Conservation (phyloP, 176 grass and related monocot genomes). For the Coix lacrymajobi region DNA sequence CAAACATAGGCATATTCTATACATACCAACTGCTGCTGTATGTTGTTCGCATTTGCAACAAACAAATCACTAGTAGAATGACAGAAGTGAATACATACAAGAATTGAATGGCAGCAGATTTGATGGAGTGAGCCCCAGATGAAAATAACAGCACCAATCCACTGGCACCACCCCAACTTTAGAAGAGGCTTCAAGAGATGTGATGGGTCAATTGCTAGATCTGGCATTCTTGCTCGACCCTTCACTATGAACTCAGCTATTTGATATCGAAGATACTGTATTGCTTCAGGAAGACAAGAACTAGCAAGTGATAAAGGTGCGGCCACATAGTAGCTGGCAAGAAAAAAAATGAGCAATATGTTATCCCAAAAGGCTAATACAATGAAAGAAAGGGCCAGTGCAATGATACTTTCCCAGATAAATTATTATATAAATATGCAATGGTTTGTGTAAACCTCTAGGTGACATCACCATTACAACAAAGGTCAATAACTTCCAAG, state of each 20-base stretch:
- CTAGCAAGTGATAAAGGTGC: constrained; percentile 75
- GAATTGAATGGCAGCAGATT: constrained; percentile 70
- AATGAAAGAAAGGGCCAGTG: not conserved
- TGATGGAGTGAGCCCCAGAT: constrained; percentile 87
- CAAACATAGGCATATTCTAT: not conserved
- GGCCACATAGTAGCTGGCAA: constrained; percentile 62
- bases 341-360: not conserved
- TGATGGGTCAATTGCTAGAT: constrained; percentile 51
- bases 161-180: constrained; percentile 60
- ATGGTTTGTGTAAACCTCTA: not conserved
- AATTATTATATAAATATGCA: not conserved
- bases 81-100: constrained; percentile 52
- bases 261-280: constrained; percentile 42
- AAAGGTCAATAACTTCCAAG: constrained; percentile 3
- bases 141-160: constrained; percentile 75
- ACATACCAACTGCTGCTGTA: not conserved
- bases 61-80: constrained; percentile 1
- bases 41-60: not conserved
- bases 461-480: not conserved
- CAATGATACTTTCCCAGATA: not conserved
- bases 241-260: constrained; percentile 81
- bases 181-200: constrained; percentile 65
- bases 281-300: constrained; percentile 68
- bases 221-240: constrained; percentile 71
- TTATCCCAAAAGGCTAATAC: constrained; percentile 14